Conservation (phyloP, 176 grass and related monocot species). For the Bromus sterilis region DNA sequence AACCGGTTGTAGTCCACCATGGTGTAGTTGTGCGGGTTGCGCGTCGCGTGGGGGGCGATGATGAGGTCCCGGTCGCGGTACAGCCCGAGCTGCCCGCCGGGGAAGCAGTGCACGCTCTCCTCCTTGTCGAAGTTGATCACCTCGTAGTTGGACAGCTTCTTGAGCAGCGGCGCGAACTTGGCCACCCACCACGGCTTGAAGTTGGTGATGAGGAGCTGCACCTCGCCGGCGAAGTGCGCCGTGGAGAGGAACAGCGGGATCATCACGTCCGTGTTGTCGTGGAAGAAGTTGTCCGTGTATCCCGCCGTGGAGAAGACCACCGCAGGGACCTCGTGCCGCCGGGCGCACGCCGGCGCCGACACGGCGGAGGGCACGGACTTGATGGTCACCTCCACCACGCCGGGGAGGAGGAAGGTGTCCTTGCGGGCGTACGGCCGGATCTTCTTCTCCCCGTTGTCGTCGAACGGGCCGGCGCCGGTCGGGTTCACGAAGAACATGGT, state of each 20-base stretch:
- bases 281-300: constrained; percentile 95
- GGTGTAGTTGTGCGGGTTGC: constrained; percentile 42
- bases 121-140: constrained; percentile 74
- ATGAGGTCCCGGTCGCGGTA: constrained; percentile 54
- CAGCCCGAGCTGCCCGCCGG: constrained; percentile 14
- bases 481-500: constrained; percentile 50
- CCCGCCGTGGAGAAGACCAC: constrained; percentile 78
- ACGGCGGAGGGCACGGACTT: constrained; percentile 39
- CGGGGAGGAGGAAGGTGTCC: constrained; percentile 56
- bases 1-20: constrained; percentile 55
- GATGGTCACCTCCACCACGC: constrained; percentile 59
- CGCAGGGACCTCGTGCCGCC: constrained; percentile 46
- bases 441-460: constrained; percentile 40
- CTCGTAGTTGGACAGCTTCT: constrained; percentile 62
- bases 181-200: constrained; percentile 53
- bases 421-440: constrained; percentile 65
- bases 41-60: constrained; percentile 34
- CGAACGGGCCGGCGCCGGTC: constrained; percentile 20
- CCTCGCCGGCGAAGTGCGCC: constrained; percentile 55
- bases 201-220: constrained; percentile 67
- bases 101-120: constrained; percentile 60
- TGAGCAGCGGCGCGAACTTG: constrained; percentile 52
- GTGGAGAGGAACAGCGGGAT: constrained; percentile 76
- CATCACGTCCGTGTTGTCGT: constrained; percentile 83
- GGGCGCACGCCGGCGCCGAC: constrained; percentile 27